Evolutionary conservation across 108 stramenopile genomes (phyloP), one percentile per base, ranked within the genome.

Genomic region (Skeletonema menzelii): DNA sequence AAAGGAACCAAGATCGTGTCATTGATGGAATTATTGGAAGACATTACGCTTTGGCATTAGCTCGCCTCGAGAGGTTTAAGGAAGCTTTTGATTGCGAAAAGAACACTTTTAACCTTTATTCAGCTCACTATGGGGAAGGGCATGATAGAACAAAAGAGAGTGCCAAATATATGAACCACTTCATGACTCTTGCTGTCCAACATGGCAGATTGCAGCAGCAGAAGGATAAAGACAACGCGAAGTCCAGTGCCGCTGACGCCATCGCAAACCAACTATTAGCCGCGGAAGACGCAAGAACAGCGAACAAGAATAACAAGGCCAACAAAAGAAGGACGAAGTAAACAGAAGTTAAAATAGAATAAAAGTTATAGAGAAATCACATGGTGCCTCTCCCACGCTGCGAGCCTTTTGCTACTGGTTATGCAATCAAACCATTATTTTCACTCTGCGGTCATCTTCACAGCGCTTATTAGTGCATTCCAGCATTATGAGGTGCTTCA

Each of bases 221-320:
- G 42, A 72, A 81, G 35, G 70, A 87, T 27, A 84, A 86, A 62
- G 75, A 82, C 26, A 67, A 63, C 10, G 31, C 77, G 12, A 79
- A 87, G 57, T 88, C 86, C 61, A 84, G 67, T 10, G 86, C 79
- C 11, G 94, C 91, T 17, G 82, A 90, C 46, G 89, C 86, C 0
- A 83, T 93, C 28, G 94, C 91, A 30, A 72, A 73, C 27, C 74
- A 88, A 46, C 83, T 93, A 10, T 79, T 77, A 53, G 91, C 89
- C 14, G 89, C 84, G 27, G 92, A 91, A 69, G 87, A 71, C 15
- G 84, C 80, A 37, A 85, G 63, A 55, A 76, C 73, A 20, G 82
- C 74, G 17, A 87, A 80, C 46, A 28, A 61, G 59, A 85, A 71
- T 56, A 84, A 86, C 64, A 88, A 90, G 59, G 85, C 82, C 65